phyloP scores from a whole-genome alignment of 2,329 filamentous ascomycete genomes.

The Orbilia javanica region DNA sequence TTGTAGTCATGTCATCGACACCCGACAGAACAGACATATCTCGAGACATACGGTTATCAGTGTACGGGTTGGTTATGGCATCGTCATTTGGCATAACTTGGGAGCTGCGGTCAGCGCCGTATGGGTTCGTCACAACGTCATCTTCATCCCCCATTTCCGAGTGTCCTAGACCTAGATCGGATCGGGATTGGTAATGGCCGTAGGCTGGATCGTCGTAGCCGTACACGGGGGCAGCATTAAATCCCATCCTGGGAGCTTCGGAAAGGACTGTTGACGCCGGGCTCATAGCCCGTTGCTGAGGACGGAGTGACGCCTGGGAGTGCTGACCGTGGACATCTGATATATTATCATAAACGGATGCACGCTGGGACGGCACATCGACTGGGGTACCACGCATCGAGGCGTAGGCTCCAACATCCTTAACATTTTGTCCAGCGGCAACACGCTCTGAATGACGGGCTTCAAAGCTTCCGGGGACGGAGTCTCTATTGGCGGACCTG shows the following conservation, averaged over 20 bases:
- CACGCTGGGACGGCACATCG: conserved; percentile 60
- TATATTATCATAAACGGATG: conserved; percentile 61
- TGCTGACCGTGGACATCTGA: conserved; percentile 60
- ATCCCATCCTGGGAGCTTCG: conserved; percentile 72
- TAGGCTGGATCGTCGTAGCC: conserved; percentile 82
- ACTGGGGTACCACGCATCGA: conserved; percentile 62
- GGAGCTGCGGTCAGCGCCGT: conserved; percentile 65
- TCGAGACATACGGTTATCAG: conserved; percentile 51
- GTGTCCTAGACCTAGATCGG: conserved; percentile 68
- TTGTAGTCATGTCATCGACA: conserved; percentile 79
- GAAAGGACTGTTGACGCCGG: conserved; percentile 64
- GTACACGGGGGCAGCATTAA: conserved; percentile 77
- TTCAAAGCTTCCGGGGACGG: conserved; percentile 52
- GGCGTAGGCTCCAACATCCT: conserved; percentile 61
- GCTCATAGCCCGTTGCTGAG: conserved; percentile 71
- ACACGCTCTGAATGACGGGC: conserved; percentile 48
- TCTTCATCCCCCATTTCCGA: conserved; percentile 67
- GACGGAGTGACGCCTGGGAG: conserved; percentile 65
- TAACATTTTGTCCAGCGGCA: conserved; percentile 60
- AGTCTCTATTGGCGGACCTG: conserved; percentile 41
- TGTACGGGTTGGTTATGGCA: conserved; percentile 57
- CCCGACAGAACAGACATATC: conserved; percentile 64
- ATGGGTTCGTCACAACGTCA: conserved; percentile 88
- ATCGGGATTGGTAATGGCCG: conserved; percentile 69
- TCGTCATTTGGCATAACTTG: conserved; percentile 61